Percentiles rank a stretch among this genome's conserved stretches.
phyloP scores from a whole-genome alignment of 129 eudicot genomes.

The carrot (Daucus carota) region DH1_v3.0 NC_030385.2:10487501-10488000 shows the following conservation, averaged over 20 bases:
- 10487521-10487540: constrained; percentile 29
- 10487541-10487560: constrained; percentile 32
- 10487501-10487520: constrained; percentile 18
- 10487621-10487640: constrained; percentile 69
- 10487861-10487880: neutral
- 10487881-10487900: neutral
- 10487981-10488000: neutral
- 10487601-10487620: constrained; percentile 72
- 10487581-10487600: constrained; percentile 39
- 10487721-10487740: constrained; percentile 54
- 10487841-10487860: neutral
- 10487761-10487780: constrained; percentile 45
- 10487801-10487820: constrained; percentile 69
- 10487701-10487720: neutral
- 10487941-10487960: neutral
- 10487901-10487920: neutral
- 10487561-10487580: constrained; percentile 34
- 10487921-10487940: neutral
- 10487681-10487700: constrained; percentile 32
- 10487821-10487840: neutral
- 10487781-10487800: constrained; percentile 61
- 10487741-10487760: constrained; percentile 50
- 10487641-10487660: constrained; percentile 29
- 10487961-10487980: neutral
- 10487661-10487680: constrained; percentile 24